Conservation (phyloP, 176 grass and related monocot species). For the Bothriochloa decipiens region DNA sequence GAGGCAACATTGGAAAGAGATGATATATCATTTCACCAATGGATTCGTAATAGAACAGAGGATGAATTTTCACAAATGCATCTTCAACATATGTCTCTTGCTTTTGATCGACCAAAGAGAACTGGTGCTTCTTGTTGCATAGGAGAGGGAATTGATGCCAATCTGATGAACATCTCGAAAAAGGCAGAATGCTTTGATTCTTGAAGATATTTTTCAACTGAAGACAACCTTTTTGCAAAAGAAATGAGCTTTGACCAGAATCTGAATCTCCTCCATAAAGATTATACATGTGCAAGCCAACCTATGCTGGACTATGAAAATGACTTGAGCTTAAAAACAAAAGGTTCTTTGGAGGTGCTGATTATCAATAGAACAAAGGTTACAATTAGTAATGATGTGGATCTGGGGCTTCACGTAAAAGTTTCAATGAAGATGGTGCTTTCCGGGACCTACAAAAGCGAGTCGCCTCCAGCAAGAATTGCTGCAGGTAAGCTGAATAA, state of each 20-base stretch:
- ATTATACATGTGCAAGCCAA: not conserved
- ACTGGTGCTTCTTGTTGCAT: not conserved
- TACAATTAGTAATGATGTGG: slow-evolving; percentile 19
- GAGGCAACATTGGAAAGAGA: slow-evolving; percentile 31
- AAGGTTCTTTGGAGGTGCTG: not conserved
- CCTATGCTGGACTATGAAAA: not conserved
- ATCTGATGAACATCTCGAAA: not conserved
- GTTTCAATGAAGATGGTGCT: slow-evolving; percentile 1
- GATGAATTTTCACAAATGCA: not conserved
- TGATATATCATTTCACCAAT: slow-evolving; percentile 32
- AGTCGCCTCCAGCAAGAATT: slow-evolving; percentile 26
- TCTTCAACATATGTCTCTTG: slow-evolving; percentile 12
- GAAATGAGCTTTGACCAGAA: slow-evolving; percentile 5
- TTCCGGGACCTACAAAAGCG: slow-evolving; percentile 16
- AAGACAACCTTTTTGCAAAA: slow-evolving; percentile 2
- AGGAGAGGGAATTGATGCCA: not conserved
- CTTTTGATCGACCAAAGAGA: not conserved
- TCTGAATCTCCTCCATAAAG: not conserved
- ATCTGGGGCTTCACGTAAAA: slow-evolving; percentile 2
- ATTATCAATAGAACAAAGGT: not conserved
- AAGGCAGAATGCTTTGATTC: not conserved
- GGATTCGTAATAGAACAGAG: slow-evolving; percentile 27
- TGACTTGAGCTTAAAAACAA: not conserved
- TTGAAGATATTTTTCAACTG: not conserved
- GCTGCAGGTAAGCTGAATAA: not conserved